Base-by-base conservation (phyloP, 495 filamentous ascomycete species). In the Endocarpon pusillum region DNA sequence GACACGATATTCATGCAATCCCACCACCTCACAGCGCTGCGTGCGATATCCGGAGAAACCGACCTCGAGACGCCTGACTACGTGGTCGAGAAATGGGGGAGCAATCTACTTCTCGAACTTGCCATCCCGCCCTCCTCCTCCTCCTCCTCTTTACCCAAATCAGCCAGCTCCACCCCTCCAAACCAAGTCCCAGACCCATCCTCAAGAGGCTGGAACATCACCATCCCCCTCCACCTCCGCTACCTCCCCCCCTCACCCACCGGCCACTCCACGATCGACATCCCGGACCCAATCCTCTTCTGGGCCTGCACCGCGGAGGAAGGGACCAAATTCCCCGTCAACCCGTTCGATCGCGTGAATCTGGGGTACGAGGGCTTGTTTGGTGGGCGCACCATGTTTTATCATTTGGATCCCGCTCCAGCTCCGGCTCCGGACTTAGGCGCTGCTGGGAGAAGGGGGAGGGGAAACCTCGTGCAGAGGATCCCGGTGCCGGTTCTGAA, bases 41-140 rank as follows among this genome's bases (percentile, higher is more conserved):
- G 68, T 25, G 71, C 71, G 34, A 64, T 81, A 29, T 69, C 73
- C 23, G 75, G 82, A 25, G 82, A 82, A 27, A 82, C 83, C 3
- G 89, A 96, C 42, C 83, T 97, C 31, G 89, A 97, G 55, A 83
- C 83, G 0, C 89, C 89, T 7, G 75, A 77, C 41, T 97, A 89
- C 64, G 71, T 71, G 8, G 61, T 81, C 27, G 48, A 63, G 17
- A 47, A 63, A 36, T 96, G 89, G 91, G 89, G 89, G 14, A 82
- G 75, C 9, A 71, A 67, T 8, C 59, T 86, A 36, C 66, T 96
- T 10, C 44, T 94, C 14, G 77, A 93, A 46, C 64, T 97, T 12
- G 65, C 71, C 0, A 64, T 62, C 10, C 74, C 73, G 10, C 7
- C 28, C 14, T 10, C 36, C 25, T 25, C 34, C 28, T 31, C 14